Evolutionary conservation across 768 basidiomycete genomes (phyloP).

Genomic region (Tricholoma bakamatsutake): DNA sequence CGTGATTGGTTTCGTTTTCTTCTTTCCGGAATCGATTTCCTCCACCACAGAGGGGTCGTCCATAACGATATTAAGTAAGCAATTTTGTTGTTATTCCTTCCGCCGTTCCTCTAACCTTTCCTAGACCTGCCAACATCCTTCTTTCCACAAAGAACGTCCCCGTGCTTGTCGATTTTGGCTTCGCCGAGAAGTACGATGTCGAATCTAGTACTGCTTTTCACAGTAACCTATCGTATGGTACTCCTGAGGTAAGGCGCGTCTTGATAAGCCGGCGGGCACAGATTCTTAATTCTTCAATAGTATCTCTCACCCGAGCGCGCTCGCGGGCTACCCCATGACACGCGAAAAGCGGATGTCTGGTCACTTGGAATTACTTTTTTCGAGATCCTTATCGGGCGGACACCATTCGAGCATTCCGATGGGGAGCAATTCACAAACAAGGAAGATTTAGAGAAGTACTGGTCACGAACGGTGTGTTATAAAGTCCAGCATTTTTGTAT

Average conservation of each 20-base stretch:
- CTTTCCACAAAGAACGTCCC: conserved; percentile 73
- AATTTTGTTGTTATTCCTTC: conserved; percentile 2
- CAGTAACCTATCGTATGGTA: conserved; percentile 83
- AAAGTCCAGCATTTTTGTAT: background rate
- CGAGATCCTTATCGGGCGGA: conserved; percentile 88
- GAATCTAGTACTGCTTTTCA: conserved; percentile 63
- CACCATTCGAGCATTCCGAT: conserved; percentile 83
- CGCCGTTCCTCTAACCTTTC: background rate
- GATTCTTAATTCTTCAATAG: conserved; percentile 29
- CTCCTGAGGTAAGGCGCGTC: conserved; percentile 64
- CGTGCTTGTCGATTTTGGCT: conserved; percentile 94
- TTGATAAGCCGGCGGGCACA: background rate
- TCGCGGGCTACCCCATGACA: conserved; percentile 84
- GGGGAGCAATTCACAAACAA: conserved; percentile 73
- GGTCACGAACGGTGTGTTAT: conserved; percentile 64
- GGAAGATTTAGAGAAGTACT: conserved; percentile 82
- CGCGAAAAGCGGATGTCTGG: conserved; percentile 86
- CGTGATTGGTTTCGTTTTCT: conserved; percentile 79
- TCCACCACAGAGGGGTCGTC: conserved; percentile 78
- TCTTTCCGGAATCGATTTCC: conserved; percentile 76
- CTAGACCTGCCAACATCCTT: conserved; percentile 89
- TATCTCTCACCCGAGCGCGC: conserved; percentile 94
- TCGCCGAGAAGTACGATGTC: conserved; percentile 81
- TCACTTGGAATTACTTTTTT: conserved; percentile 89
- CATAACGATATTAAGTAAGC: conserved; percentile 93